phyloP scores from a whole-genome alignment of 805 yeast genomes.

The Starmerella gropengiesseri region DNA sequence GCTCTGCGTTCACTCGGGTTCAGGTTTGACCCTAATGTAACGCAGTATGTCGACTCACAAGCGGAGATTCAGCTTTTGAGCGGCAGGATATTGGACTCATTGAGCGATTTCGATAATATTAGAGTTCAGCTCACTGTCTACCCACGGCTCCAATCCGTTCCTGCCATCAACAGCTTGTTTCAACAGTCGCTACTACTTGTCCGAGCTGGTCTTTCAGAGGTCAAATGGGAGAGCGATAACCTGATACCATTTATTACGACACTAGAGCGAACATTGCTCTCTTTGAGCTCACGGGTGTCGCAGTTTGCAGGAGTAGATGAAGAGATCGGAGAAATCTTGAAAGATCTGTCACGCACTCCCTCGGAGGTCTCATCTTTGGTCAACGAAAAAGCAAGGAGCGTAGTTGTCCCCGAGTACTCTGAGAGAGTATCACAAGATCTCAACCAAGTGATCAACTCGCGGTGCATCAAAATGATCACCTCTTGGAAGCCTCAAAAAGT shows the following conservation, averaged over 20 bases:
- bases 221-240: constrained; percentile 6
- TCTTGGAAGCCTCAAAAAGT: not conserved
- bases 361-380: not conserved
- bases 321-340: not conserved
- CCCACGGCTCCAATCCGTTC: constrained; percentile 6
- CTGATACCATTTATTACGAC: constrained; percentile 8
- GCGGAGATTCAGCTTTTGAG: not conserved
- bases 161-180: constrained; percentile 2
- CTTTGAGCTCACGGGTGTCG: constrained; percentile 8
- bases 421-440: constrained; percentile 1
- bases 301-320: constrained; percentile 8
- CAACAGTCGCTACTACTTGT: constrained; percentile 7
- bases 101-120: constrained; percentile 2
- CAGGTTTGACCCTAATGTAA: constrained; percentile 6
- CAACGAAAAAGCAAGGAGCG: not conserved
- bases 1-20: constrained; percentile 15
- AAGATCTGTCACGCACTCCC: not conserved
- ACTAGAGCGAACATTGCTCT: constrained; percentile 1
- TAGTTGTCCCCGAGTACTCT: constrained; percentile 3
- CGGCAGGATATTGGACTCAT: constrained; percentile 5
- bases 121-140: not conserved
- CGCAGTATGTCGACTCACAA: not conserved
- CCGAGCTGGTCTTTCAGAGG: constrained; percentile 8
- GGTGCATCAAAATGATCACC: not conserved
- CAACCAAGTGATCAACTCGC: not conserved